A percentile compares a stretch with the other conserved stretches of the same genome.
Evolutionary conservation across 2,329 filamentous ascomycete genomes (phyloP).

Genomic region (Aspergillus sp.): DNA sequence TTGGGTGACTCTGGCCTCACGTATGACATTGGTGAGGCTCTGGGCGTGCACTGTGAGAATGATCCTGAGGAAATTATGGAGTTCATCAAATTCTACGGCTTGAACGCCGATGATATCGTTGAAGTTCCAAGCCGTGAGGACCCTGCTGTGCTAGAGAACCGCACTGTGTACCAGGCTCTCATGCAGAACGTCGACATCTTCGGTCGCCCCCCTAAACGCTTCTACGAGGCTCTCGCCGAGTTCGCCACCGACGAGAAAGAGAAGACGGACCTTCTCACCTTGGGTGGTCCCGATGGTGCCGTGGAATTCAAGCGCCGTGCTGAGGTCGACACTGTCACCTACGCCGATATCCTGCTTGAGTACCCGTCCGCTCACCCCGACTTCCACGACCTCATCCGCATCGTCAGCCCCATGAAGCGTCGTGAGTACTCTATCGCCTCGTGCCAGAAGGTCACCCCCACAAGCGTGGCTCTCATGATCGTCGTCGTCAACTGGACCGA

Average conservation of each 20-base stretch:
- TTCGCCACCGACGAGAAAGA: conserved; percentile 82
- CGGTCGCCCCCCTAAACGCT: conserved; percentile 92
- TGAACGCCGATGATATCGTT: conserved; percentile 80
- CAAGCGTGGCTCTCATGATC: conserved; percentile 88
- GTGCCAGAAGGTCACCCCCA: conserved; percentile 90
- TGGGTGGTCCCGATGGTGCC: conserved; percentile 76
- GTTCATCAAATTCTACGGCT: conserved; percentile 88
- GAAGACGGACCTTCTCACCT: conserved; percentile 72
- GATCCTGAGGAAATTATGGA: conserved; percentile 73
- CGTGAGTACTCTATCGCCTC: conserved; percentile 99
- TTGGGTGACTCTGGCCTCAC: conserved; percentile 86
- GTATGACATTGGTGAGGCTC: conserved; percentile 95
- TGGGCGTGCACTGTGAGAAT: conserved; percentile 96
- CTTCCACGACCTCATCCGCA: conserved; percentile 84
- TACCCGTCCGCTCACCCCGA: conserved; percentile 84
- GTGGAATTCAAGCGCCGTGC: conserved; percentile 88
- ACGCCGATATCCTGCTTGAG: conserved; percentile 84
- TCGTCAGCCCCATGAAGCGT: conserved; percentile 90
- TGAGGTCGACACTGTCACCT: conserved; percentile 89
- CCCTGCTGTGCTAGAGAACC: conserved; percentile 70
- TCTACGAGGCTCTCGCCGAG: conserved; percentile 89
- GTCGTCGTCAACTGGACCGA: conserved; percentile 97
- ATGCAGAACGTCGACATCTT: conserved; percentile 95
- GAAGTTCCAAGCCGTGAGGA: conserved; percentile 87
- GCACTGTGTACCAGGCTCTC: conserved; percentile 89